Base-by-base conservation (phyloP, 1,284 basidiomycete genomes). In the Marasmius sp. region DNA sequence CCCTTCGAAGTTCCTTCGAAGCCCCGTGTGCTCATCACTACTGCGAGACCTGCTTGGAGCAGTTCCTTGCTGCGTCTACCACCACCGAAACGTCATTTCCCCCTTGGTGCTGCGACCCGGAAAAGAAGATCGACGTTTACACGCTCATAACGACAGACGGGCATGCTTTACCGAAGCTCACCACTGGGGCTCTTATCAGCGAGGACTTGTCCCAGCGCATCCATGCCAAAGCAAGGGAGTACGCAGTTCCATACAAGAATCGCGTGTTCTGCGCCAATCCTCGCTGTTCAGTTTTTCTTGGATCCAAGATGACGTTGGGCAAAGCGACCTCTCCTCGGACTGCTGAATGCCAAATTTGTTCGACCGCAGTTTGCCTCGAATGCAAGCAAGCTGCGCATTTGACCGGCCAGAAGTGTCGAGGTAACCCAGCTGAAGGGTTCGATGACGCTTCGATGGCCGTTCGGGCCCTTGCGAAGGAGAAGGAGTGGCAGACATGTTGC, bases 51-150 rank as follows among this genome's bases (percentile, higher is more conserved):
- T 83, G 81, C 61, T 64, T 80, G 12, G 63, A 68, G 16, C 69
- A 74, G 38, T 72, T 81, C 55, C 77, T 78, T 61, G 66, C 74
- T 37, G 67, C 74, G 0, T 76, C 78, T 1, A 74, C 72, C 1
- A 67, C 69, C 34, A 79, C 81, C 70, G 80, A 82, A 65, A 72
- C 72, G 0, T 72, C 81, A 45, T 79, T 76, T 63, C 81, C 80
- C 3, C 75, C 78, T 6, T 70, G 73, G 10, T 82, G 81, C 68
- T 82, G 81, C 67, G 69, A 72, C 20, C 64, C 72, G 38, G 66
- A 68, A 27, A 34, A 39, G 20, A 18, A 14, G 10, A 38, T 52
- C 49, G 47, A 59, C n/a, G 38, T 38, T 20, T 38, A 34, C 22
- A 45, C 10, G 14, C n/a, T 14, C 8, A 37, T 36, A 6, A 22